phyloP scores from a whole-genome alignment of 805 yeast species.

The Saccharomycopsis oosterbeekiorum region DNA sequence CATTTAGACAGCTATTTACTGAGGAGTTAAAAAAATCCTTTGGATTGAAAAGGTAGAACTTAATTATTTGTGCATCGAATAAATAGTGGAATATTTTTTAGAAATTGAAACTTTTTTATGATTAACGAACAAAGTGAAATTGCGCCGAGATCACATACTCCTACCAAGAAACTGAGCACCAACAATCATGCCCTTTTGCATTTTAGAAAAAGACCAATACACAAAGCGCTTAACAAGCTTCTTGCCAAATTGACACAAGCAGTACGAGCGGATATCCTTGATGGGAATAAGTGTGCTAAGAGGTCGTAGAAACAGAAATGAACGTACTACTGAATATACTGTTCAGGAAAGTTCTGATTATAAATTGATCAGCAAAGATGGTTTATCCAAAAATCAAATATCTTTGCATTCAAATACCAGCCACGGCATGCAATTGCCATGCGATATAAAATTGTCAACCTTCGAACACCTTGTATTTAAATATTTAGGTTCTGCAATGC shows the following conservation, averaged over 20 bases:
- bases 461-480: constrained; percentile 7
- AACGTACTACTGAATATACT: constrained; percentile 45
- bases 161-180: constrained; percentile 76
- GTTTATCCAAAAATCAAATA: constrained; percentile 68
- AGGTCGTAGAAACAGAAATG: constrained; percentile 49
- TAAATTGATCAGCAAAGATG: constrained; percentile 28
- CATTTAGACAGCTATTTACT: constrained; percentile 46
- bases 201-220: constrained; percentile 57
- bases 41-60: constrained; percentile 30
- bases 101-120: too few species aligned
- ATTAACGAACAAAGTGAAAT: constrained; percentile 13
- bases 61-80: not conserved
- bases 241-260: constrained; percentile 64
- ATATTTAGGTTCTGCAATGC: not conserved
- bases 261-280: constrained; percentile 60
- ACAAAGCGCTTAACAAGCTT: constrained; percentile 63
- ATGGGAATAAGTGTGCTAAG: constrained; percentile 68
- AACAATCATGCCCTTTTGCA: constrained; percentile 45
- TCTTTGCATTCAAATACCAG: too few species aligned
- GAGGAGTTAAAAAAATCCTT: constrained; percentile 51
- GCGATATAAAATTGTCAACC: constrained; percentile 10
- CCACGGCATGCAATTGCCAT: constrained; percentile 19
- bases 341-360: constrained; percentile 47
- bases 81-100: too few species aligned
- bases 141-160: constrained; percentile 26